Percentiles rank a stretch among this genome's conserved stretches.
Evolutionary conservation across 2,329 filamentous ascomycete genomes (phyloP).

Genomic region (Penicillium paneum): DNA sequence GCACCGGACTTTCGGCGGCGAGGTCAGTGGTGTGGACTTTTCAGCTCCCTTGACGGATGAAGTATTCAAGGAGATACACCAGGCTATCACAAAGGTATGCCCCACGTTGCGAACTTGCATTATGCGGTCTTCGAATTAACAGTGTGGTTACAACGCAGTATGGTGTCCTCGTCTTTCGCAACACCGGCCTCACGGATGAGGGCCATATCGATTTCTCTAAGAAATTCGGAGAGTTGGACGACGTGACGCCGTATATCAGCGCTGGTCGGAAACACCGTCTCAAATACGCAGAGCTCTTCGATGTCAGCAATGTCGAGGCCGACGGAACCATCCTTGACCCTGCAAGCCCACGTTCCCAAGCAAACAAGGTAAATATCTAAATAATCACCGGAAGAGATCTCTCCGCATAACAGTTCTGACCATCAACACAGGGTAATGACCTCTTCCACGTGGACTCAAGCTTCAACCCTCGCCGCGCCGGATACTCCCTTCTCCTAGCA

Average conservation of each 20-base stretch:
- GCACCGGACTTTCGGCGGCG: background rate
- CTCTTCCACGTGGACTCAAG: conserved; percentile 57
- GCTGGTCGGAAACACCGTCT: conserved; percentile 50
- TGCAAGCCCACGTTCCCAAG: conserved; percentile 4
- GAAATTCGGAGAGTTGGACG: conserved; percentile 57
- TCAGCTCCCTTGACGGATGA: background rate
- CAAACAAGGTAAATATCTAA: conserved; percentile 10
- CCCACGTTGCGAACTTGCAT: background rate
- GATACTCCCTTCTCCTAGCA: conserved; percentile 52
- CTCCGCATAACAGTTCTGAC: too few relatives aligned
- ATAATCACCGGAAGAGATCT: too few relatives aligned
- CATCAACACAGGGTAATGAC: conserved; percentile 31
- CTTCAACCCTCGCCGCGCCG: conserved; percentile 55
- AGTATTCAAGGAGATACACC: background rate
- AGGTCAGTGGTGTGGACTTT: background rate
- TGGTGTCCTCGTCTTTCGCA: conserved; percentile 52
- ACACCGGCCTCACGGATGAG: conserved; percentile 52
- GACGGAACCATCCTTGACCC: conserved; percentile 36
- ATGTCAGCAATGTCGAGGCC: conserved; percentile 55
- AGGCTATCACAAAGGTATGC: background rate
- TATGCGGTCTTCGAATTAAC: too few relatives aligned
- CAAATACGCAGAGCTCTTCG: conserved; percentile 53
- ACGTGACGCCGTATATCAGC: conserved; percentile 50
- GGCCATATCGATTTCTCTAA: conserved; percentile 51
- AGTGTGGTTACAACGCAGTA: conserved; percentile 38